Base-by-base conservation (phyloP, 164 flowering plant genomes). In the Nymphaea colorata region DNA sequence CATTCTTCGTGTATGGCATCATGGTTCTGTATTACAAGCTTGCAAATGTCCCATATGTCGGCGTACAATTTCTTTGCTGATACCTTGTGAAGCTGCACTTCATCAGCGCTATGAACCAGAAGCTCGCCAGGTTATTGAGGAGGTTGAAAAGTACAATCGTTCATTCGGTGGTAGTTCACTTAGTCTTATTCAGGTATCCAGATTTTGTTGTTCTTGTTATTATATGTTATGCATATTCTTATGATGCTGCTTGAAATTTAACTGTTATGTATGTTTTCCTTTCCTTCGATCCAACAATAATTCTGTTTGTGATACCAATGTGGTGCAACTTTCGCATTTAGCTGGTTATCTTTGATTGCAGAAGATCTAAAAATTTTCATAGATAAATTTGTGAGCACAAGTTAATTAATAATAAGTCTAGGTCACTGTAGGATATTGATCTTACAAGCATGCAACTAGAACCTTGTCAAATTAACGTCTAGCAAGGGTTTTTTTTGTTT, bases 21-120 rank as follows among this genome's bases (percentile, higher is more conserved):
- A 86, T 72, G 85, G 86, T 64, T 78, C 94, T 41, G 81, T 86
- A 7, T 78, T 91, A 47, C 87, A 76, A 71, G 86, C 98, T 25
- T 91, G 98, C 68, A 91, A 79, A 74, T 93, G 98, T 72, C 98
- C 96, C 15, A 69, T 93, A 16, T 93, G 98, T 70, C 90, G 97
- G 17, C 87, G 98, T 45, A 74, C 64, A 53, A 86, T 93, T 64
- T 86, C 88, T 36, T 79, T 93, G 80, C 69, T 93, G 79, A 79
- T 93, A 76, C 98, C 96, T 25, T 71, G 74, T 67, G 90, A 79
- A 69, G 77, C 79, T 67, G 75, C 86, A 59, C 62, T 65, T 16
- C 73, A 68, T 65, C 79, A 73, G 53, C 82, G 76, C 16, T 66
- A 73, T 74, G 78, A 79, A 59, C 78, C 89, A 64, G 84, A 78